Evolutionary conservation across 2,329 filamentous ascomycete genomes (phyloP).

Genomic region (Onygenales sp.): DNA sequence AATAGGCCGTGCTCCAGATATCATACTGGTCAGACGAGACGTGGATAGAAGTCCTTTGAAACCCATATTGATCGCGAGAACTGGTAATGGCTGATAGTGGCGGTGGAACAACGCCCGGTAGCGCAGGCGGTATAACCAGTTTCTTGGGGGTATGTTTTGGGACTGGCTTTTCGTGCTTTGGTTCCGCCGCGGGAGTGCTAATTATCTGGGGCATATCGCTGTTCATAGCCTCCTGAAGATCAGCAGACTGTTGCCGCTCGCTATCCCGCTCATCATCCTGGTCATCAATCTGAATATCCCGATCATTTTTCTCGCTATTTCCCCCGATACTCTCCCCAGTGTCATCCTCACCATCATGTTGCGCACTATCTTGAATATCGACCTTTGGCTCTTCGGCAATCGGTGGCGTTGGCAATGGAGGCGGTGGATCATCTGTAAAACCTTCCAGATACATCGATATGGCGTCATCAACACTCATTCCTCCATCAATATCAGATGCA

Average conservation of each 20-base stretch:
- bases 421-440: slow-evolving; percentile 34
- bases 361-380: no score
- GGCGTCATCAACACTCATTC: slow-evolving; percentile 51
- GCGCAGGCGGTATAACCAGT: slow-evolving; percentile 9
- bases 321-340: not conserved
- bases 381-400: not conserved
- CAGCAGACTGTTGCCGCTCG: not conserved
- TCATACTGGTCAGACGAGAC: slow-evolving; percentile 71
- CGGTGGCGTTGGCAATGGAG: slow-evolving; percentile 5
- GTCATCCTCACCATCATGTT: not conserved
- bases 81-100: slow-evolving; percentile 22
- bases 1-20: slow-evolving; percentile 67
- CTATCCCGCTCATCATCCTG: slow-evolving; percentile 5
- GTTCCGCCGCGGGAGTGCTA: slow-evolving; percentile 11
- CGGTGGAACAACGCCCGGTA: slow-evolving; percentile 31
- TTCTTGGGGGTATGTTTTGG: slow-evolving; percentile 1
- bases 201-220: slow-evolving; percentile 5
- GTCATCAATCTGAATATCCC: slow-evolving; percentile 10
- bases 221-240: not conserved
- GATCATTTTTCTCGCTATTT: slow-evolving; percentile 6
- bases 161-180: not conserved
- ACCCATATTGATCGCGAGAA: slow-evolving; percentile 74
- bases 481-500: slow-evolving; percentile 51
- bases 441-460: slow-evolving; percentile 53
- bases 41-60: slow-evolving; percentile 78